Conservation (phyloP, 805 yeast species). For the Candida ulmi region DNA sequence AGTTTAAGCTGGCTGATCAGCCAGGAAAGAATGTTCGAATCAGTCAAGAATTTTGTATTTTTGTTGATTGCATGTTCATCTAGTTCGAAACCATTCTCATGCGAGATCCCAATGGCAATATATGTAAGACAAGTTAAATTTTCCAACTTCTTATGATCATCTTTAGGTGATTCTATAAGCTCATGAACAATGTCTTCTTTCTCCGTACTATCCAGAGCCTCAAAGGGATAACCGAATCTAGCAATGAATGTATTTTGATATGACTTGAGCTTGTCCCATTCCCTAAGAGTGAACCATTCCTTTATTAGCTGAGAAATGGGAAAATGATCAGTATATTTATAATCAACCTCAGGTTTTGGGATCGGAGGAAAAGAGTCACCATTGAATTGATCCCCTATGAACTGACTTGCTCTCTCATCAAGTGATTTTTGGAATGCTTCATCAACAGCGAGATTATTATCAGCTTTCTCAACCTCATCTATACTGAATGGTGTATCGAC, state of each 20-base stretch:
- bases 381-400: slow-evolving; percentile 11
- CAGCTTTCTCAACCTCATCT: slow-evolving; percentile 36
- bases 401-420: slow-evolving; percentile 31
- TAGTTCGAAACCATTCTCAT: slow-evolving; percentile 6
- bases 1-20: slow-evolving; percentile 2
- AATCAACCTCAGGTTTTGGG: slow-evolving; percentile 39
- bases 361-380: slow-evolving; percentile 22
- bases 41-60: slow-evolving; percentile 7
- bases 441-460: slow-evolving; percentile 25
- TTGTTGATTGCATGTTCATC: slow-evolving; percentile 4
- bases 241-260: slow-evolving; percentile 3
- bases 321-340: slow-evolving; percentile 33
- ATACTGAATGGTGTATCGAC: slow-evolving; percentile 29
- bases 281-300: slow-evolving; percentile 39
- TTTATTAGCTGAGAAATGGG: slow-evolving; percentile 35
- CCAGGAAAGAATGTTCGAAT: slow-evolving; percentile 5
- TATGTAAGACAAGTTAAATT: slow-evolving; percentile 7
- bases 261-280: slow-evolving; percentile 10
- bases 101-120: slow-evolving; percentile 11
- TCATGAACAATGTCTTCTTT: slow-evolving; percentile 11
- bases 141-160: neutral
- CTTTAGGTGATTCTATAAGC: slow-evolving; percentile 1
- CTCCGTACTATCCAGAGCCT: slow-evolving; percentile 9
- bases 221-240: slow-evolving; percentile 9
- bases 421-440: slow-evolving; percentile 27